Conservation (phyloP, 192 early-diverging fungal genomes). For the Coemansia sp. region DNA sequence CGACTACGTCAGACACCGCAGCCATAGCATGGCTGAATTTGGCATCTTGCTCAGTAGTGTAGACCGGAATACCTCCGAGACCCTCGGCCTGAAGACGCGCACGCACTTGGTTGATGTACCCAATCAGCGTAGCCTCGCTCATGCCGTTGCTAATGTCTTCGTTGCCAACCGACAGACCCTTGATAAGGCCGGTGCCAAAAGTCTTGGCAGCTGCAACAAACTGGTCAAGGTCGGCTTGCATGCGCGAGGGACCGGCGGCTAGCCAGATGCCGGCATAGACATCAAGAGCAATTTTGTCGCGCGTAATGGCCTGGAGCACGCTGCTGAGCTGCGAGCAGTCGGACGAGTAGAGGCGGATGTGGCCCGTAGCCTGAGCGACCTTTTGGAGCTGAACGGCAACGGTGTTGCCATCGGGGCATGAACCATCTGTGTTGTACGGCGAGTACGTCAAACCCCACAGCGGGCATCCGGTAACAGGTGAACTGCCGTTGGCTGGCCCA, state of each 20-base stretch:
- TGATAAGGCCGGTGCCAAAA: slow-evolving; percentile 28
- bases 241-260: slow-evolving; percentile 24
- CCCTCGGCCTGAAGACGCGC: slow-evolving; percentile 39
- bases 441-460: slow-evolving; percentile 52
- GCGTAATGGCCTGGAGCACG: slow-evolving; percentile 33
- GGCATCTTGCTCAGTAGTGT: slow-evolving; percentile 45
- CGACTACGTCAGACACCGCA: slow-evolving; percentile 28
- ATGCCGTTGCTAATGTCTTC: slow-evolving; percentile 46
- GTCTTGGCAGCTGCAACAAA: slow-evolving; percentile 40
- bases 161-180: slow-evolving; percentile 50
- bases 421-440: slow-evolving; percentile 48
- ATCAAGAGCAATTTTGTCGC: slow-evolving; percentile 22
- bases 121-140: slow-evolving; percentile 37
- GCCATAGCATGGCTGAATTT: slow-evolving; percentile 27
- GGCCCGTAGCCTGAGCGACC: slow-evolving; percentile 23
- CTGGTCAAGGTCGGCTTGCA: slow-evolving; percentile 37
- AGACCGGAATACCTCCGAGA: slow-evolving; percentile 41
- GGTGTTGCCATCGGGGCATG: slow-evolving; percentile 32
- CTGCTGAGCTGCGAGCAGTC: slow-evolving; percentile 48
- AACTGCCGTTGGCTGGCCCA: background rate
- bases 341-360: slow-evolving; percentile 53
- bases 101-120: slow-evolving; percentile 46
- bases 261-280: slow-evolving; percentile 51
- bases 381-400: slow-evolving; percentile 34
- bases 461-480: background rate